Evolutionary conservation across 306 rosid species (phyloP).

Genomic region (Canavalia ensiformis): DNA sequence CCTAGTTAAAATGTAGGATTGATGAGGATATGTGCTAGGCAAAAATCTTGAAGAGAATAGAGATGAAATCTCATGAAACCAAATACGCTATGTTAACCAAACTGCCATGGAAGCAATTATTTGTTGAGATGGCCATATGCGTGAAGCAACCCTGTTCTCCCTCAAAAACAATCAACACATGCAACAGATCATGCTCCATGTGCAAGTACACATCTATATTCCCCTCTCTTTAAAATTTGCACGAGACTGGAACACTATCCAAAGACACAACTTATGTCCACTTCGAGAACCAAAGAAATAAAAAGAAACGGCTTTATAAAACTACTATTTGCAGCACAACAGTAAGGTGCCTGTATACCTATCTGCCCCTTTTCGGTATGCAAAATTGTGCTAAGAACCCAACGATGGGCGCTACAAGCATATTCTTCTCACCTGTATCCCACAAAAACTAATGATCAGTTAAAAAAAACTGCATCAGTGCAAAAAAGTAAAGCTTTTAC

Average conservation of each 20-base stretch:
- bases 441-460: background rate
- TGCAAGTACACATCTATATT: background rate
- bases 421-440: constrained; percentile 41
- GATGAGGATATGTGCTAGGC: background rate
- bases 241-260: background rate
- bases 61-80: background rate
- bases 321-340: constrained; percentile 37
- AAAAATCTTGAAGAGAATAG: background rate
- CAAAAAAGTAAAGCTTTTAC: constrained; percentile 17
- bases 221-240: background rate
- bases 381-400: constrained; percentile 40
- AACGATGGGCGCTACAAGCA: background rate
- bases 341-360: background rate
- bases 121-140: background rate
- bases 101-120: background rate
- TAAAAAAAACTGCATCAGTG: constrained; percentile 10
- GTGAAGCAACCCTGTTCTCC: background rate
- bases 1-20: background rate
- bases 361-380: constrained; percentile 11
- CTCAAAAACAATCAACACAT: background rate
- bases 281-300: background rate
- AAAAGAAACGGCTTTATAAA: background rate
- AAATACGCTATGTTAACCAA: background rate
- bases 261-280: too few species aligned
- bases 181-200: background rate